Percentiles rank a stretch among this genome's conserved stretches.
Conservation (phyloP, 371 early-diverging fungal species). For the Basidiobolus meristosporus region DNA sequence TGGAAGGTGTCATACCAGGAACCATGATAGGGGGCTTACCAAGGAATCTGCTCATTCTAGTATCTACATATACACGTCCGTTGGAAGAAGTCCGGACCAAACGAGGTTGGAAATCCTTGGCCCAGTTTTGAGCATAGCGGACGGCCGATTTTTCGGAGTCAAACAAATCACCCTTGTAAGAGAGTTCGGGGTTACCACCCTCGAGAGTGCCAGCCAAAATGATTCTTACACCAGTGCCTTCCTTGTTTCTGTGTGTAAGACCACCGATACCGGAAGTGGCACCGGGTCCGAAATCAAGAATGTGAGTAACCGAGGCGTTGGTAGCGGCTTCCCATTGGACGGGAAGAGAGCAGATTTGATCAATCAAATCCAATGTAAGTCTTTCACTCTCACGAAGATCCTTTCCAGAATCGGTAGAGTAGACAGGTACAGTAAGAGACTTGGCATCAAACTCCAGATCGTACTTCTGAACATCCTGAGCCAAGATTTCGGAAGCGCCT, state of each 20-base stretch:
- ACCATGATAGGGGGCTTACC: conserved; percentile 84
- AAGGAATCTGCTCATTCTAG: conserved; percentile 71
- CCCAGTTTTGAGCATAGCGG: conserved; percentile 77
- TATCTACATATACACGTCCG: conserved; percentile 69
- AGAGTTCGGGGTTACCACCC: conserved; percentile 42
- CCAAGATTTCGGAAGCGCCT: conserved; percentile 36
- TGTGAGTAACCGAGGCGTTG: conserved; percentile 52
- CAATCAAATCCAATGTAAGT: conserved; percentile 49
- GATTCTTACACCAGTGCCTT: conserved; percentile 86
- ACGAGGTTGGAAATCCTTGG: conserved; percentile 67
- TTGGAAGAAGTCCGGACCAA: conserved; percentile 33
- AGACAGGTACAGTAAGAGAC: conserved; percentile 49
- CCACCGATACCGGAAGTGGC: conserved; percentile 74
- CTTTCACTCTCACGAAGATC: conserved; percentile 8
- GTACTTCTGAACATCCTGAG: conserved; percentile 35
- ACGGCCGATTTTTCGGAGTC: conserved; percentile 63
- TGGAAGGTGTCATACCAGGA: conserved; percentile 80
- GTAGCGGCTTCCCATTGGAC: conserved; percentile 84
- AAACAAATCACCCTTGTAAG: conserved; percentile 68
- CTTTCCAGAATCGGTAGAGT: conserved; percentile 53
- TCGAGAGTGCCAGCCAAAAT: conserved; percentile 55
- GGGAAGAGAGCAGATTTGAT: conserved; percentile 60
- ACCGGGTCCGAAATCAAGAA: conserved; percentile 89
- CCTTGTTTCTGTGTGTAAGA: conserved; percentile 83
- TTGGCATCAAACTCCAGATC: conserved; percentile 28